Evolutionary conservation across 1,284 basidiomycete genomes (phyloP), one percentile per base, ranked within the genome.

Genomic region (Pascua sp.): DNA sequence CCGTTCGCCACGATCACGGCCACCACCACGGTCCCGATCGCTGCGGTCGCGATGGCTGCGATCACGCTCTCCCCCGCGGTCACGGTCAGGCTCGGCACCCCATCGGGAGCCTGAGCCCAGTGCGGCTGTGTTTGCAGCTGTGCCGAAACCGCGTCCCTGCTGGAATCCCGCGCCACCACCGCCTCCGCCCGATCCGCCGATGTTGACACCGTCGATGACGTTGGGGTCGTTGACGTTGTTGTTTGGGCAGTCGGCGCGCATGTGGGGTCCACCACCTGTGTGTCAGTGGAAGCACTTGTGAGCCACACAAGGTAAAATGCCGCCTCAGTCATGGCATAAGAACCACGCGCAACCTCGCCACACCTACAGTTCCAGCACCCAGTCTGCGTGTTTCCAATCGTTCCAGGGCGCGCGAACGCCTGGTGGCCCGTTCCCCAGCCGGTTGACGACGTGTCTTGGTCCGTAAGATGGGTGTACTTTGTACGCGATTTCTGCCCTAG

Each of bases 401-500:
- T 37, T 9, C 70, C 60, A 10, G 80, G 82, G 8, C 86, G 85
- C 38, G 84, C 84, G 47, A 79, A 54, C 46, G 60, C 56, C 84
- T 84, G 59, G 81, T 80, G 50, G 80, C 75, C 17, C 73, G 85
- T 43, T 82, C 89, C 63, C 89, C 89, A 81, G 85, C 90, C 36
- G 84, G 89, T 59, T 83, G 86, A 57, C 69, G 89, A 90, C 1
- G 95, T 98, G 75, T 98, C 95, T 80, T 98, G 90, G 70, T 94
- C 92, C 43, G 91, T 79, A 65, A 98, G 79, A 78, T 98, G 94
- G 16, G 95, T 98, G 71, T 96, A 98, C 79, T 95, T 70, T 9
- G 68, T 66, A 32, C 68, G 57, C 8, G 70, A 72, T 16, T 64
- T 60, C 66, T 66, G 48, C 24, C 8, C 5, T n/a, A n/a, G 56